Evolutionary conservation across 139 green algal genomes (phyloP).

Genomic region (Chlorella vulgaris): DNA sequence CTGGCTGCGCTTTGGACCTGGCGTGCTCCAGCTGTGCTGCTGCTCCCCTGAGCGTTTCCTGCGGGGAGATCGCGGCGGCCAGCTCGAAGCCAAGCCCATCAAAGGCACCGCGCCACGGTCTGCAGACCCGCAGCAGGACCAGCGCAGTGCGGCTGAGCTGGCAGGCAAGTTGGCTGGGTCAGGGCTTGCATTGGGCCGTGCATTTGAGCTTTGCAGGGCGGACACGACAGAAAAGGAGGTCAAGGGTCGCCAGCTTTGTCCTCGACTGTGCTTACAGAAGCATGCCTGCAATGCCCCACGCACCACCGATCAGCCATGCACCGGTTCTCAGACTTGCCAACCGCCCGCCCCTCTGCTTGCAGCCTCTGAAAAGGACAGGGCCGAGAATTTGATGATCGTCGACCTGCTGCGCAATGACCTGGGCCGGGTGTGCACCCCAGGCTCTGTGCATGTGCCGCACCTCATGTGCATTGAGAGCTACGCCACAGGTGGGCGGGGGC

Average conservation of each 20-base stretch:
- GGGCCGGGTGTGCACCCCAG: slow-evolving; percentile 64
- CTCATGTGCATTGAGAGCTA: slow-evolving; percentile 96
- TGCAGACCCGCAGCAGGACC: slow-evolving; percentile 64
- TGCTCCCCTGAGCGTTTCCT: slow-evolving; percentile 98
- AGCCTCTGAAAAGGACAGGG: slow-evolving; percentile 89
- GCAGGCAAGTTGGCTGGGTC: slow-evolving; percentile 13
- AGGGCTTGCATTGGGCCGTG: not conserved
- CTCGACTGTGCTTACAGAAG: no score
- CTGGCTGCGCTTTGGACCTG: slow-evolving; percentile 26
- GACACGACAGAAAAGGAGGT: no score
- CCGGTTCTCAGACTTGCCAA: not conserved
- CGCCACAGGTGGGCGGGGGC: slow-evolving; percentile 63
- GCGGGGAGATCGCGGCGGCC: slow-evolving; percentile 59
- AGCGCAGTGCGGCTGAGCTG: slow-evolving; percentile 46
- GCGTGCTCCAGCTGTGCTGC: slow-evolving; percentile 74
- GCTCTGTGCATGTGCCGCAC: slow-evolving; percentile 87
- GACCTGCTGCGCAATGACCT: slow-evolving; percentile 99
- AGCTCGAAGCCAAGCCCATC: slow-evolving; percentile 96
- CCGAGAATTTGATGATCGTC: slow-evolving; percentile 99
- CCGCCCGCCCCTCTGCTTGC: slow-evolving; percentile 35
- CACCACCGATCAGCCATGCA: no score
- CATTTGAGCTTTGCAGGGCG: not conserved
- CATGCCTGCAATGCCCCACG: no score
- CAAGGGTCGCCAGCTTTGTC: no score
- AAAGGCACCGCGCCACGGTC: slow-evolving; percentile 84